Evolutionary conservation across 2,329 filamentous ascomycete genomes (phyloP), one percentile per base, ranked within the genome.

Genomic region (Furcasterigmium sp.): DNA sequence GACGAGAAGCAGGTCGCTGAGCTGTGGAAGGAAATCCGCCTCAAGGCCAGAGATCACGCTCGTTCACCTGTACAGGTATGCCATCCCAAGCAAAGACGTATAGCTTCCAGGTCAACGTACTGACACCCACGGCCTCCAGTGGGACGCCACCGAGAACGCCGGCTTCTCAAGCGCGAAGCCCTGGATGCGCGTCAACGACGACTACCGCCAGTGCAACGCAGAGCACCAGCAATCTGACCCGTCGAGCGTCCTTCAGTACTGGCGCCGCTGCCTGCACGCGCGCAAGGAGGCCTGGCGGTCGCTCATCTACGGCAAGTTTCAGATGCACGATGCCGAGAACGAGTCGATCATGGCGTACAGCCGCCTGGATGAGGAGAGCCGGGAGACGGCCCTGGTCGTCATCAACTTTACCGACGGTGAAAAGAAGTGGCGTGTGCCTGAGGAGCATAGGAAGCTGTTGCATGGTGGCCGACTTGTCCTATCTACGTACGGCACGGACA

Each of bases 321-420:
- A 39, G 25, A 39, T 39, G 37, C 25, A 28, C 28, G 37, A 39
- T 17, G 23, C 37, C 8, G 37, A 20, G 25, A 28, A 29, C 37
- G 18, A n/a, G 25, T 39, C 37, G 5, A 26, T 39, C 8, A 14
- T 39, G 23, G 28, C 23, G 14, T 39, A 29, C 17, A 29, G 9
- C 13, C 25, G 37, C 8, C 9, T 14, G n/a, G 21, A 25, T 3
- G 37, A 52, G 15, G 35, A 45, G 0, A 52, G 51, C 17, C 45
- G 45, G 1, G 51, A 50, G 20, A 58, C 53, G 40, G 51, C 53
- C 2, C 45, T 61, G 2, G 56, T 61, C 4, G 52, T 59, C 3
- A 45, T 65, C 21, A 66, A 65, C 49, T 66, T 65, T 45, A 53
- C 53, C 1, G 29, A 50, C 1, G 46, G 57, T 13, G 44, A 56